These are phyloP conservation scores for Cubamyces lactineus DNA, from an alignment of 768 basidiomycete genomes.

Conservation along the genomic window DNA sequence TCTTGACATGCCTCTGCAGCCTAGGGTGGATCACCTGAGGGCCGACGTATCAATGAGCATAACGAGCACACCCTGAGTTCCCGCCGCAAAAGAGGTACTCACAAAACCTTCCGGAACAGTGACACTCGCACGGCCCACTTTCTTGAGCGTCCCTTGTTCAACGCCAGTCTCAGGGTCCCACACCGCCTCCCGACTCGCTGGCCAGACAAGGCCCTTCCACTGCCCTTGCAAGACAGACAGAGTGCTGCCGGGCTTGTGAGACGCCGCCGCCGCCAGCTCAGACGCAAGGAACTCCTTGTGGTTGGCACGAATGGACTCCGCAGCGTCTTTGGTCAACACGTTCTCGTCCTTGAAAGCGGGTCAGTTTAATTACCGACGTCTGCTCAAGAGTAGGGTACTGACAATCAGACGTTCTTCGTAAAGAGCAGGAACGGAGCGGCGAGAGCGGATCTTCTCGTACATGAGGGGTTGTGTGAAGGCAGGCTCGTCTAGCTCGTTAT, in stretches of 20 bases:
- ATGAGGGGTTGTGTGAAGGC: conserved; percentile 87
- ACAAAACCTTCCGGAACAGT: conserved; percentile 63
- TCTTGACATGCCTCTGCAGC: conserved; percentile 77
- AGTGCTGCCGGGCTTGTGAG: conserved; percentile 51
- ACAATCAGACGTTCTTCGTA: conserved; percentile 84
- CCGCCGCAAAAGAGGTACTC: conserved; percentile 34
- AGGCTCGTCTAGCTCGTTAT: conserved; percentile 89
- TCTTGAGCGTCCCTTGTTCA: conserved; percentile 48
- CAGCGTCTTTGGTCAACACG: conserved; percentile 53
- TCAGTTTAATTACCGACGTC: neutral
- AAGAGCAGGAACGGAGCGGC: conserved; percentile 76
- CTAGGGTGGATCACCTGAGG: conserved; percentile 77
- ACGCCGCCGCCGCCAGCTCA: conserved; percentile 55
- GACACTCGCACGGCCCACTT: conserved; percentile 73
- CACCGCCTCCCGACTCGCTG: conserved; percentile 55
- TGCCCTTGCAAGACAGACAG: conserved; percentile 61
- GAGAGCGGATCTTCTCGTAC: conserved; percentile 84
- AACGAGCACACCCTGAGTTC: neutral
- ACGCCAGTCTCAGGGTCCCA: conserved; percentile 73
- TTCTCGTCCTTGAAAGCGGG: conserved; percentile 42
- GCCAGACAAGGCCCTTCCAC: conserved; percentile 67
- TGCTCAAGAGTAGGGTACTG: conserved; percentile 30
- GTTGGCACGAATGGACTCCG: conserved; percentile 51
- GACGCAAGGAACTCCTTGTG: conserved; percentile 69
- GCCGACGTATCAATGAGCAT: neutral